These are phyloP conservation scores for Rosa rugosa DNA, from an alignment of 306 rosid genomes.

Conservation along the genomic window DNA sequence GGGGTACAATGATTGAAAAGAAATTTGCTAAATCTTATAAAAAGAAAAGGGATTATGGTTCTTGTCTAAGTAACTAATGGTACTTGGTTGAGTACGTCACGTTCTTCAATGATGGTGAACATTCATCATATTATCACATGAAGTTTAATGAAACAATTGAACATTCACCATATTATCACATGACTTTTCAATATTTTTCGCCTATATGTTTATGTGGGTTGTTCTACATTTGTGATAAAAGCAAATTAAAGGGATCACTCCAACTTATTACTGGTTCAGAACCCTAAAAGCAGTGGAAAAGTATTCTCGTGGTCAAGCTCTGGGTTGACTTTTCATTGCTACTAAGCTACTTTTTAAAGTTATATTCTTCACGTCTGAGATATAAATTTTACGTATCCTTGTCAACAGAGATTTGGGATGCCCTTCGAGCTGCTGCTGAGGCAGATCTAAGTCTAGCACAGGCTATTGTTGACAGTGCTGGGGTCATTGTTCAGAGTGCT, in stretches of 20 bases:
- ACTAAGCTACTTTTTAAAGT: not conserved
- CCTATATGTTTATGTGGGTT: not conserved
- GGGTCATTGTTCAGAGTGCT: constrained; percentile 89
- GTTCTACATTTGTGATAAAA: not conserved
- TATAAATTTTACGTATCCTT: constrained; percentile 30
- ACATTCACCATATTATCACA: too few species aligned
- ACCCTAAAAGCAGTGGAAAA: not conserved
- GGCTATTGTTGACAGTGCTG: constrained; percentile 93
- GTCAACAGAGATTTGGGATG: constrained; percentile 94
- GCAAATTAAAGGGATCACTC: not conserved
- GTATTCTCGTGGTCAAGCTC: not conserved
- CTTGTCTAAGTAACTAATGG: not conserved
- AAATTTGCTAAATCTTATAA: not conserved
- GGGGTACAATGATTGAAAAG: not conserved
- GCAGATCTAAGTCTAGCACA: constrained; percentile 87
- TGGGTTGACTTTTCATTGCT: constrained; percentile 12
- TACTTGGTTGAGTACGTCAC: not conserved
- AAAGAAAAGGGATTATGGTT: not conserved
- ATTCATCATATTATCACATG: not conserved
- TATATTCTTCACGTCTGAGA: constrained; percentile 21
- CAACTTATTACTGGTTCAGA: not conserved
- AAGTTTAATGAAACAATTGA: not conserved
- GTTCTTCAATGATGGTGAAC: not conserved
- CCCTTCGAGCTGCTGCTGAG: constrained; percentile 97
- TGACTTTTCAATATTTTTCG: not conserved